These are phyloP conservation scores for Tetradesmus lagerheimii DNA, from an alignment of 139 green algal genomes.

Conservation along the genomic window DNA sequence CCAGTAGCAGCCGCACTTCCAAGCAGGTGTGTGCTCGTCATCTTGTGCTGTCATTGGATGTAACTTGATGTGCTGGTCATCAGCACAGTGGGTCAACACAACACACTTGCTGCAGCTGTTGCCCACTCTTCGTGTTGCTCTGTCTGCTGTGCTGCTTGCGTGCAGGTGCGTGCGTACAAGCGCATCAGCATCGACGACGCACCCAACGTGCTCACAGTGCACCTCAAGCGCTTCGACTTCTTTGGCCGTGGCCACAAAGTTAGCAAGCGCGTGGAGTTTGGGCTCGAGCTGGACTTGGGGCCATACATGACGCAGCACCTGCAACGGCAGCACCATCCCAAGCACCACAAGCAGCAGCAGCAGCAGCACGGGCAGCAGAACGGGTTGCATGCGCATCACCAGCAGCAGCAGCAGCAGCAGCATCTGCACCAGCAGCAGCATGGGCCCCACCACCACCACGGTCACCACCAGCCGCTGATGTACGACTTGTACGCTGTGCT, in stretches of 20 bases:
- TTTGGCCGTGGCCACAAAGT: slow-evolving; percentile 57
- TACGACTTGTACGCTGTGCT: slow-evolving; percentile 94
- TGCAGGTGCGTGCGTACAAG: slow-evolving; percentile 82
- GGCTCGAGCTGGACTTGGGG: slow-evolving; percentile 79
- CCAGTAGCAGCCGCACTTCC: no score
- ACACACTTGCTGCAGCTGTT: not conserved
- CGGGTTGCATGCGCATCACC: not conserved
- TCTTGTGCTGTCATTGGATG: not conserved
- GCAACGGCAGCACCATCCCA: slow-evolving; percentile 30
- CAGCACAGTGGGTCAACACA: no score
- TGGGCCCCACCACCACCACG: slow-evolving; percentile 22
- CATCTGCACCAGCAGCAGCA: not conserved
- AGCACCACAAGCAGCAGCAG: slow-evolving; percentile 12
- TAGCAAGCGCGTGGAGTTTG: slow-evolving; percentile 86
- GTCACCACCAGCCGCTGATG: slow-evolving; percentile 34
- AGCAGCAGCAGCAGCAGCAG: not conserved
- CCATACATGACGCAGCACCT: slow-evolving; percentile 73
- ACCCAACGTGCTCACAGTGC: slow-evolving; percentile 88
- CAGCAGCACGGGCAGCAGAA: slow-evolving; percentile 13
- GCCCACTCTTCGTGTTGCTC: not conserved
- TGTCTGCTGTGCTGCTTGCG: not conserved
- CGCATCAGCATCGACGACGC: slow-evolving; percentile 82
- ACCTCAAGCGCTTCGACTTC: slow-evolving; percentile 95
- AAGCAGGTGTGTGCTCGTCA: not conserved
- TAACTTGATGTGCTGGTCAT: not conserved